These are phyloP conservation scores for Curvularia lunata DNA, from an alignment of 2,329 filamentous ascomycete genomes.

Conservation along the genomic window DNA sequence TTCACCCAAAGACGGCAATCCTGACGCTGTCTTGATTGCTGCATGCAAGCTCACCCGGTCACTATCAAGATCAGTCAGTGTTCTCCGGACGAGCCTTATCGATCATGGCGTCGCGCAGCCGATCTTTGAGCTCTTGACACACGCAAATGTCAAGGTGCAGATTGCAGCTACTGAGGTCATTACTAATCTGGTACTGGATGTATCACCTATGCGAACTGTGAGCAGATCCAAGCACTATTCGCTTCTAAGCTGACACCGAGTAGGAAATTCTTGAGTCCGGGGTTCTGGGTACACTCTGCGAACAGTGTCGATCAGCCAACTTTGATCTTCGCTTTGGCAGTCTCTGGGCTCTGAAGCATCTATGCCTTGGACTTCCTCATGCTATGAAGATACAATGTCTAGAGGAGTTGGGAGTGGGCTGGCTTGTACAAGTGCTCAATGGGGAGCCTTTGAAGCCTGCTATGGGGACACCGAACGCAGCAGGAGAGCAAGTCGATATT, in stretches of 20 bases:
- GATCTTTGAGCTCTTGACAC: slow-evolving; percentile 75
- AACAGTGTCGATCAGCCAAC: slow-evolving; percentile 82
- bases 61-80: slow-evolving; percentile 82
- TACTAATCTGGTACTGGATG: slow-evolving; percentile 84
- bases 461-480: slow-evolving; percentile 65
- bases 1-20: slow-evolving; percentile 71
- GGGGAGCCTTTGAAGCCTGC: slow-evolving; percentile 56
- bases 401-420: slow-evolving; percentile 76
- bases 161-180: slow-evolving; percentile 84
- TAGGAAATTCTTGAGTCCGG: slow-evolving; percentile 73
- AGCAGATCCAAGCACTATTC: slow-evolving; percentile 43
- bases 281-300: slow-evolving; percentile 77
- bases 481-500: slow-evolving; percentile 65
- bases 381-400: slow-evolving; percentile 78
- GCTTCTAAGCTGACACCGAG: slow-evolving; percentile 20
- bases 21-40: slow-evolving; percentile 77
- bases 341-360: slow-evolving; percentile 91
- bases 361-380: slow-evolving; percentile 74
- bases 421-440: slow-evolving; percentile 80
- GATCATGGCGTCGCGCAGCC: slow-evolving; percentile 83
- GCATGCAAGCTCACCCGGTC: slow-evolving; percentile 83
- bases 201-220: slow-evolving; percentile 90
- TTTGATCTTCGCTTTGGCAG: slow-evolving; percentile 82
- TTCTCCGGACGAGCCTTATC: slow-evolving; percentile 83
- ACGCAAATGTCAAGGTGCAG: slow-evolving; percentile 78